Percentiles rank a stretch among this genome's conserved stretches.
Conservation (phyloP, 805 yeast genomes). For the Candida silvatica region DNA sequence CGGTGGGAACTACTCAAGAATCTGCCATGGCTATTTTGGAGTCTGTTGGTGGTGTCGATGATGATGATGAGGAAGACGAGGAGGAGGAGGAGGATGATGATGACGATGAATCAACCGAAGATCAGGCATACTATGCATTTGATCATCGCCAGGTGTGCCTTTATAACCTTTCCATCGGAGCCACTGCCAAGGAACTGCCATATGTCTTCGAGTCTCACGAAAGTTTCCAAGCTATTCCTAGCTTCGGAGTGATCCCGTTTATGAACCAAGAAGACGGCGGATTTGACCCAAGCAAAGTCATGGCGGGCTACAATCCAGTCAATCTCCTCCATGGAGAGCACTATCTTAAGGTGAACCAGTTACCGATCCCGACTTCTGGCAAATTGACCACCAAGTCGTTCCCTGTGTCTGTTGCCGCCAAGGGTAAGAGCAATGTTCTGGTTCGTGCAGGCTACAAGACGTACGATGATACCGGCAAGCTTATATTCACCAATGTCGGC, state of each 20-base stretch:
- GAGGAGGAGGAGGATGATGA: conserved; percentile 37
- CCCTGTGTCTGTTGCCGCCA: conserved; percentile 73
- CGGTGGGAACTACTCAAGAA: conserved; percentile 61
- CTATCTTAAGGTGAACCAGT: conserved; percentile 65
- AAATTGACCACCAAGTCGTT: conserved; percentile 47
- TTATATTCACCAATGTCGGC: conserved; percentile 71
- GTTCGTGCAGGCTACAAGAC: conserved; percentile 69
- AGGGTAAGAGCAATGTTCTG: conserved; percentile 60
- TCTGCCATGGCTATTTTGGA: conserved; percentile 72
- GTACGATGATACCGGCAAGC: conserved; percentile 55
- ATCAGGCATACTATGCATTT: conserved; percentile 35
- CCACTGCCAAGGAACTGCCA: conserved; percentile 64
- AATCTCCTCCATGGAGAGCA: conserved; percentile 93
- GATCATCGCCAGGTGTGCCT: conserved; percentile 66
- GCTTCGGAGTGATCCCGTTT: conserved; percentile 85
- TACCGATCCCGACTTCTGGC: conserved; percentile 73
- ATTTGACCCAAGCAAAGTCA: conserved; percentile 47
- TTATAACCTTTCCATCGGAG: conserved; percentile 88
- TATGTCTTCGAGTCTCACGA: conserved; percentile 70
- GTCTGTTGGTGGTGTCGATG: conserved; percentile 43
- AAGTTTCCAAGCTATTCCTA: conserved; percentile 79
- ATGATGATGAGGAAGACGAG: conserved; percentile 32
- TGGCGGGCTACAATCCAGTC: conserved; percentile 84
- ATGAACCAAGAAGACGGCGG: conserved; percentile 56
- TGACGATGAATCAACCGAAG: conserved; percentile 31